Base-by-base conservation (phyloP, 257 asterid genomes). In the Przewalskia tangutica region DNA sequence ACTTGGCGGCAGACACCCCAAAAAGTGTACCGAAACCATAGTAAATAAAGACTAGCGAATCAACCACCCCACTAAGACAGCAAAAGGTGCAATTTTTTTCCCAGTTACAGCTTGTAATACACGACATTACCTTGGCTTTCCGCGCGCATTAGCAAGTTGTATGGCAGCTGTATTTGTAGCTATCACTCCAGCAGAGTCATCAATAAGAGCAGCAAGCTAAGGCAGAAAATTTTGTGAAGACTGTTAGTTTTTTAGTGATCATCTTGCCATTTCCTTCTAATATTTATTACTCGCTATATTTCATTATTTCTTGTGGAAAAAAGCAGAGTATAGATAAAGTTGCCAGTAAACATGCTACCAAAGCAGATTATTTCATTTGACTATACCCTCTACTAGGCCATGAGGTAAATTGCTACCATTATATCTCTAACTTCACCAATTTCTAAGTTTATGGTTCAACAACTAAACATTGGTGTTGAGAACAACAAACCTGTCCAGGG, bases 101-200 rank as follows among this genome's bases (percentile, higher is more conserved):
- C 60, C 50, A 27, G 34, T 54, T 73, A 82, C 32, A 46, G 42
- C 44, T 46, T 71, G 34, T 58, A 27, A 50, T 27, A 76, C n/a
- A 79, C 16, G 82, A 63, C 81, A n/a, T 79, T 84, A 94, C 98
- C 98, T 90, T 60, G 97, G 97, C 85, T 93, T 94, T 80, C 85
- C 87, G 7, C 97, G 94, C 7, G 97, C 94, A 46, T 87, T 85
- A 6, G 97, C 97, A 9, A 94, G 93, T 79, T 91, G 98, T 53
- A 94, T 83, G 17, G 98, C 98, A 27, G 93, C 96, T 40, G 98
- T 94, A 82, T 94, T 94, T 2, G 97, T 90, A 54, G 93, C 85
- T 82, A 94, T 90, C 46, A 94, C 97, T 14, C 98, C 97, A 20
- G 93, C 96, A 6, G 98, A 93, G 62, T 93, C 98, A 64, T 91